Conservation (phyloP, 2,329 filamentous ascomycete genomes). For the Sarocladiaceae sp. region DNA sequence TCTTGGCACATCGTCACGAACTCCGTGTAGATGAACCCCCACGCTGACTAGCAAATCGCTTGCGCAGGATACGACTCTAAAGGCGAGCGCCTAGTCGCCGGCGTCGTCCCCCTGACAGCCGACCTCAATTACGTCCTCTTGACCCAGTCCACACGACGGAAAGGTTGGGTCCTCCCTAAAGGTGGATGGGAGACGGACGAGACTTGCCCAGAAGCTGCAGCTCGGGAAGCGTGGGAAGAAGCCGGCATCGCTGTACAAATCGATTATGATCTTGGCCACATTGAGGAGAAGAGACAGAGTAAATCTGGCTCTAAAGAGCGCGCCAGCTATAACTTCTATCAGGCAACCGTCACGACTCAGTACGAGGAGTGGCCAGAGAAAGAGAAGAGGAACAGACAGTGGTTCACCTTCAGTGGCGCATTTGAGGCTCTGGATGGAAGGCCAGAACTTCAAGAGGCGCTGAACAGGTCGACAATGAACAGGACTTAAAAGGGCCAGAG, state of each 20-base stretch:
- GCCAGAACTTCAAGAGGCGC: constrained; percentile 83
- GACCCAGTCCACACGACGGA: constrained; percentile 86
- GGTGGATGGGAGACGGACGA: constrained; percentile 98
- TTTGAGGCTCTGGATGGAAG: constrained; percentile 69
- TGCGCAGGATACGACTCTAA: constrained; percentile 79
- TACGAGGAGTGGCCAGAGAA: constrained; percentile 89
- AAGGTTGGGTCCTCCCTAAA: constrained; percentile 95
- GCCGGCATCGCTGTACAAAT: constrained; percentile 86
- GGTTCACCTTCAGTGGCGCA: constrained; percentile 86
- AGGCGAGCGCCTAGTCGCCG: constrained; percentile 92
- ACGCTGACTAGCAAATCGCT: constrained; percentile 18
- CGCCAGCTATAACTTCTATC: constrained; percentile 73
- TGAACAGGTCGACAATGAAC: constrained; percentile 74
- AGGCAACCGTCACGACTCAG: constrained; percentile 83
- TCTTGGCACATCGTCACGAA: too few species aligned
- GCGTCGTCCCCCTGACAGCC: constrained; percentile 81
- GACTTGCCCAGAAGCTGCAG: constrained; percentile 75
- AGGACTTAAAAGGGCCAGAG: constrained; percentile 13
- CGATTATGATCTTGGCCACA: constrained; percentile 79
- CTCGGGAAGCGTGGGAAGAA: constrained; percentile 96
- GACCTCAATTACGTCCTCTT: constrained; percentile 87
- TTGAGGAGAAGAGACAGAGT: constrained; percentile 77
- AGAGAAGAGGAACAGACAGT: constrained; percentile 84
- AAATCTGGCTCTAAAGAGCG: constrained; percentile 60
- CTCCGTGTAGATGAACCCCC: too few species aligned